phyloP scores from a whole-genome alignment of 2,329 filamentous ascomycete species.

The Plectosphaerella sp. region DNA sequence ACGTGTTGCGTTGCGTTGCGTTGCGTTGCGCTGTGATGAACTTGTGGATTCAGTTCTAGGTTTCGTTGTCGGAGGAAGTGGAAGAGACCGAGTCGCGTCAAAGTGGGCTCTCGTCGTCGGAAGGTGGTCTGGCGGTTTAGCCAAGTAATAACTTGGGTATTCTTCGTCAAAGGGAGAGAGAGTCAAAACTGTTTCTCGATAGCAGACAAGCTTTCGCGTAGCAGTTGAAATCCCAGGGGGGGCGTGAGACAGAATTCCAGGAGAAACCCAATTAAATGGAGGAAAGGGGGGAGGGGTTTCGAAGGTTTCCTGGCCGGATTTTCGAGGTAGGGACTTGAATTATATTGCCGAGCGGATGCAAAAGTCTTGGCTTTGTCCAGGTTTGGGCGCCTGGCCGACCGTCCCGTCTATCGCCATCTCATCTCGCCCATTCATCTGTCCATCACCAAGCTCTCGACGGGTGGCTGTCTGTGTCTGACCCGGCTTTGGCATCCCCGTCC shows the following conservation, averaged over 20 bases:
- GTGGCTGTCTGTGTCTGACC: no score
- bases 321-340: slow-evolving; percentile 1
- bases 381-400: background rate
- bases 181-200: background rate
- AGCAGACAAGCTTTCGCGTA: background rate
- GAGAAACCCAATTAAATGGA: background rate
- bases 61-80: no score
- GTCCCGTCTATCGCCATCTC: background rate
- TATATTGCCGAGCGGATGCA: background rate
- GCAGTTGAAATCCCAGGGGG: background rate
- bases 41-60: no score
- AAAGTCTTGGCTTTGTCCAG: slow-evolving; percentile 1
- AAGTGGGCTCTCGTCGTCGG: no score
- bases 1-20: no score
- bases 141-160: background rate
- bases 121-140: background rate
- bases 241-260: background rate
- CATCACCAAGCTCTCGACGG: no score
- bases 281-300: background rate
- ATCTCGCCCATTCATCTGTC: background rate
- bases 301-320: background rate
- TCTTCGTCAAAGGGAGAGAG: background rate
- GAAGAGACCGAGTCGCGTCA: no score
- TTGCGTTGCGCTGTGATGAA: no score
- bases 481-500: no score